Evolutionary conservation across 2,329 filamentous ascomycete species (phyloP).

Genomic region (Albifimbria verrucaria): DNA sequence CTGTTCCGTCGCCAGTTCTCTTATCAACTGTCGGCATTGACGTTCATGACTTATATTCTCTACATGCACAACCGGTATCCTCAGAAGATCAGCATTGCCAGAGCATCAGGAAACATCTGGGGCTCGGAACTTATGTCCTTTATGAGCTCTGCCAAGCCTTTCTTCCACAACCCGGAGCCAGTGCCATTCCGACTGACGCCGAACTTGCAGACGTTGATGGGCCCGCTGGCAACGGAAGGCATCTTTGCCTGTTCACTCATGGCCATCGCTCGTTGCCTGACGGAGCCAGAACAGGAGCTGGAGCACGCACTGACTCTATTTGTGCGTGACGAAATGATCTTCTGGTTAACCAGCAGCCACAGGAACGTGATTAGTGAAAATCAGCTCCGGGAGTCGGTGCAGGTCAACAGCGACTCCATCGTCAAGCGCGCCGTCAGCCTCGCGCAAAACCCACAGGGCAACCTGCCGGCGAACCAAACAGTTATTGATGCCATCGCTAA

Average conservation of each 20-base stretch:
- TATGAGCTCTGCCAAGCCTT: slow-evolving; percentile 78
- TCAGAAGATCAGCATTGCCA: slow-evolving; percentile 89
- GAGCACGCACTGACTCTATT: slow-evolving; percentile 93
- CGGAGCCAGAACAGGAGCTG: slow-evolving; percentile 84
- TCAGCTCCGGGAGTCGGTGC: slow-evolving; percentile 74
- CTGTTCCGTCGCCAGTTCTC: slow-evolving; percentile 96
- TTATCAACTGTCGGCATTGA: slow-evolving; percentile 90
- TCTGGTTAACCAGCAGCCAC: slow-evolving; percentile 85
- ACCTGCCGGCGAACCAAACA: slow-evolving; percentile 92
- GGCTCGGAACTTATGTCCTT: slow-evolving; percentile 89
- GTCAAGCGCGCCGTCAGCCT: slow-evolving; percentile 86
- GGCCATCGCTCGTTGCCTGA: slow-evolving; percentile 92
- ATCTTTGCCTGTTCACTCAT: slow-evolving; percentile 95
- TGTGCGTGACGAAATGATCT: slow-evolving; percentile 96
- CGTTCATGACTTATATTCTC: slow-evolving; percentile 98
- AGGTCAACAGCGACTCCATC: slow-evolving; percentile 84
- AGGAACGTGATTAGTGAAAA: slow-evolving; percentile 54
- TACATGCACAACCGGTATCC: slow-evolving; percentile 96
- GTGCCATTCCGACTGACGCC: slow-evolving; percentile 97
- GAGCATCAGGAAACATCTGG: slow-evolving; percentile 90
- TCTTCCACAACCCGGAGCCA: slow-evolving; percentile 92
- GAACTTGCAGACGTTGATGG: slow-evolving; percentile 94
- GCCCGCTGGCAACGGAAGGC: slow-evolving; percentile 90
- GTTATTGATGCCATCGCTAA: slow-evolving; percentile 92
- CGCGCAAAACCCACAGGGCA: slow-evolving; percentile 72